Evolutionary conservation across 805 yeast species (phyloP).

Genomic region (Jamesozyma jinghongensis): DNA sequence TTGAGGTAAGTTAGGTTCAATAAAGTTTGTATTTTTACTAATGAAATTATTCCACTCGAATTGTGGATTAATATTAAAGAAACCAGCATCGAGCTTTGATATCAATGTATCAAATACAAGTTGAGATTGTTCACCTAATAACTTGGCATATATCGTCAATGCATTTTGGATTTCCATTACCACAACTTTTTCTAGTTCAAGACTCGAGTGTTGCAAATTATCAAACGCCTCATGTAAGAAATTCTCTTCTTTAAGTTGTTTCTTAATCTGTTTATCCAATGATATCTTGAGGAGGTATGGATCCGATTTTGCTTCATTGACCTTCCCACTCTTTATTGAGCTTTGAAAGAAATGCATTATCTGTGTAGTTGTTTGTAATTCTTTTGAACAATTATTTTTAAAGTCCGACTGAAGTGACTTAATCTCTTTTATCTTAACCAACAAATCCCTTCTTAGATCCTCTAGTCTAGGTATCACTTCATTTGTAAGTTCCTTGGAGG

Average conservation of each 20-base stretch:
- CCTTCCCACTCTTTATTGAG: conserved; percentile 53
- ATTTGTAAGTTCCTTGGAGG: conserved; percentile 50
- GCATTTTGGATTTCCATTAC: conserved; percentile 80
- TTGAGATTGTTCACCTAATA: conserved; percentile 64
- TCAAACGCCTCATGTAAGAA: conserved; percentile 78
- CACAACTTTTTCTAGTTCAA: conserved; percentile 79
- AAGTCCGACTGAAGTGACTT: conserved; percentile 75
- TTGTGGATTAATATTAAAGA: conserved; percentile 65
- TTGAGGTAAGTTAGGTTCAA: conserved; percentile 51
- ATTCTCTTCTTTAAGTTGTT: conserved; percentile 74
- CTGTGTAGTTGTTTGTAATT: conserved; percentile 53
- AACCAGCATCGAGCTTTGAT: conserved; percentile 55
- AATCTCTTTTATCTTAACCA: conserved; percentile 80
- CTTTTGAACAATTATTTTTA: conserved; percentile 61
- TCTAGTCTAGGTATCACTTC: conserved; percentile 57
- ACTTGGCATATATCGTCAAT: conserved; percentile 56
- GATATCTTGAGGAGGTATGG: conserved; percentile 68
- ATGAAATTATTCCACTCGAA: conserved; percentile 86
- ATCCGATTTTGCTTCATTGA: conserved; percentile 46
- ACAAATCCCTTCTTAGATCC: conserved; percentile 61
- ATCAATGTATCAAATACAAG: conserved; percentile 55
- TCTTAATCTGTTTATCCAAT: conserved; percentile 67
- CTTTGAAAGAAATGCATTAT: conserved; percentile 45
- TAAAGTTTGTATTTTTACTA: conserved; percentile 57
- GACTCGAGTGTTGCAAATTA: conserved; percentile 79